Base-by-base conservation (phyloP, 2,329 filamentous ascomycete species). In the Mycosphaerella sp. region DNA sequence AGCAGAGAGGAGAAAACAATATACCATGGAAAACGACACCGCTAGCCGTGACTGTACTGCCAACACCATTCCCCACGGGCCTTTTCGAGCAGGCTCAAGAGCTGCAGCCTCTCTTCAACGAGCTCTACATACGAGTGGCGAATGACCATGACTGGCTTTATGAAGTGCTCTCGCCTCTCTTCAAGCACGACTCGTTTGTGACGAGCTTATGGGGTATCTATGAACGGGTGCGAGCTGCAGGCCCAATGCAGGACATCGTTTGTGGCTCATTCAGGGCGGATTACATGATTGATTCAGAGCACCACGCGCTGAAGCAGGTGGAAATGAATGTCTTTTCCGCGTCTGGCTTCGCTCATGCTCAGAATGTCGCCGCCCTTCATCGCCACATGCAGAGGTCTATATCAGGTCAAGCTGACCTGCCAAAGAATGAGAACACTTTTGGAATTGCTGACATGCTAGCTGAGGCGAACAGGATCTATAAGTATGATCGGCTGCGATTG, bases 91-190 rank as follows among this genome's bases (percentile, higher is more conserved):
- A 67, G 77, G 70, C 77, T 75, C 18, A 71, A 77, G 52, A 77
- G 71, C 59, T 85, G 71, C 66, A 85, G 79, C 68, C 77, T 72
- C 66, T 81, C 77, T 73, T 76, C 76, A 61, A 78, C 73, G 61
- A 81, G 76, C 63, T 73, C 2, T 74, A 73, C 45, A 59, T 68
- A 72, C 80, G 51, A 71, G 80, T 66, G 71, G 82, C 58, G 1
- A 61, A 66, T 39, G 69, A 74, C 57, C 64, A 68, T 21, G 53
- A 60, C 1, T 73, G 70, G 70, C 62, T 74, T 1, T 59, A 62
- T 14, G 44, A 56, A 3, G 59, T 65, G 0, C 62, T 72, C 2
- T 49, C 56, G 18, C 61, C 67, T 14, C 52, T 73, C 6, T 59
- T 69, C 6, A 56, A 64, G 9, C 57, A 61, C 3, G 69, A 73